Evolutionary conservation across 805 yeast species (phyloP), one percentile per base, ranked within the genome.

Genomic region (Candida multigemmis): DNA sequence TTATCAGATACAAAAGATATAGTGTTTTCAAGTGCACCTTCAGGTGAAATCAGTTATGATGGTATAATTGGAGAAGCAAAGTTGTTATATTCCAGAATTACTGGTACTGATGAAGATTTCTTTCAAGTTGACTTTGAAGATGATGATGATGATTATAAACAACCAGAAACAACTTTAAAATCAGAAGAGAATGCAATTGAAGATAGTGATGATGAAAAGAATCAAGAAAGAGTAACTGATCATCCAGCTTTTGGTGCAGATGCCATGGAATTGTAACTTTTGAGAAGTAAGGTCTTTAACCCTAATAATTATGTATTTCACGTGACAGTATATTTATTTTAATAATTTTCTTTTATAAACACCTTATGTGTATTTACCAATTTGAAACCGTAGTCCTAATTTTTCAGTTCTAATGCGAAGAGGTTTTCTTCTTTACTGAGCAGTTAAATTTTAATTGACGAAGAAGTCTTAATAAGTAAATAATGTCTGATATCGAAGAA

Each of bases 121-220:
- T 89, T 89, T 48, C 95, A 85, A 50, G 83, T 89, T 22, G 97
- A 89, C 53, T 89, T 89, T 47, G 96, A 89, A 53, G 97, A 89
- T 50, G 96, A 86, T 12, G 94, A 82, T 23, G 87, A 76, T 19
- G 65, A 61, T 4, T 32, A 24, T 19, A 33, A 28, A 14, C 21
- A 15, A 16, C 29, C 16, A 18, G 26, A n/a, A 14, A 16, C 18
- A 6, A 25, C 12, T 16, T 13, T 17, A 12, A 10, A 23, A 12
- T 14, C 12, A 22, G 19, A 21, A 27, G 48, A 48, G 18, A 41
- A 52, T 23, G 65, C 62, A 11, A 53, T 56, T 23, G 55, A 40
- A 9, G 69, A 61, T 16, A 62, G 55, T 27, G 60, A 52, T 14
- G 58, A 40, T 12, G 55, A 50, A 33, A 62, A 54, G 26, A 50